A percentile compares a stretch with the other conserved stretches of the same genome.
Evolutionary conservation across 441 rosid genomes (phyloP).

Genomic region (Aleurites moluccanus): DNA sequence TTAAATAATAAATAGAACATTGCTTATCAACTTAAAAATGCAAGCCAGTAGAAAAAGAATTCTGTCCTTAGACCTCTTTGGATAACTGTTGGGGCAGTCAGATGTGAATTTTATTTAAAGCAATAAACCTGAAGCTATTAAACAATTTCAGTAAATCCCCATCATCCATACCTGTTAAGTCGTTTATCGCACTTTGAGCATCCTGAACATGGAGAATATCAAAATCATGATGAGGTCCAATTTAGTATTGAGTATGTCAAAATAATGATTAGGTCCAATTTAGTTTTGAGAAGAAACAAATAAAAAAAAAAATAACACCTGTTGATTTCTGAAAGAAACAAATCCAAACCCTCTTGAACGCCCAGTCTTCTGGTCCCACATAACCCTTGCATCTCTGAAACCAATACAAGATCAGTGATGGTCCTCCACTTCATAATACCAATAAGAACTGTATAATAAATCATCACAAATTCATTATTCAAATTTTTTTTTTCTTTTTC

Average conservation of each 20-base stretch:
- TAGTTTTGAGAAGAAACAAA: slow-evolving; percentile 1
- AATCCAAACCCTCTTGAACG: slow-evolving; percentile 98
- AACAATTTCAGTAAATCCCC: background rate
- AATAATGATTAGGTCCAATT: slow-evolving; percentile 16
- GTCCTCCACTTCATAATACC: slow-evolving; percentile 1
- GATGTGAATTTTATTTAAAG: background rate
- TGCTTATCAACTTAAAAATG: background rate
- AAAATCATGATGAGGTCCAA: too few relatives aligned
- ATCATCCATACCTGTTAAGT: slow-evolving; percentile 67
- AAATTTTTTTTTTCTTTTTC: background rate
- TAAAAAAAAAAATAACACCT: slow-evolving; percentile 49
- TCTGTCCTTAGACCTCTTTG: background rate
- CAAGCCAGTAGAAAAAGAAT: slow-evolving; percentile 8
- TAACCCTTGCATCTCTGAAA: slow-evolving; percentile 91
- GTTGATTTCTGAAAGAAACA: slow-evolving; percentile 92
- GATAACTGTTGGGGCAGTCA: too few relatives aligned
- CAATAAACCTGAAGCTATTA: background rate
- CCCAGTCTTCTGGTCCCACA: slow-evolving; percentile 99
- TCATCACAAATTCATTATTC: slow-evolving; percentile 11
- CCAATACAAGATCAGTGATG: slow-evolving; percentile 23
- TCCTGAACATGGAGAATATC: slow-evolving; percentile 59
- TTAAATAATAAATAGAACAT: background rate
- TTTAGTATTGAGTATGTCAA: too few relatives aligned
- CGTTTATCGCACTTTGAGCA: slow-evolving; percentile 93
- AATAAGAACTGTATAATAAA: background rate